Conservation (phyloP, 441 rosid species). For the Cnidoscolus chayamansa region DNA sequence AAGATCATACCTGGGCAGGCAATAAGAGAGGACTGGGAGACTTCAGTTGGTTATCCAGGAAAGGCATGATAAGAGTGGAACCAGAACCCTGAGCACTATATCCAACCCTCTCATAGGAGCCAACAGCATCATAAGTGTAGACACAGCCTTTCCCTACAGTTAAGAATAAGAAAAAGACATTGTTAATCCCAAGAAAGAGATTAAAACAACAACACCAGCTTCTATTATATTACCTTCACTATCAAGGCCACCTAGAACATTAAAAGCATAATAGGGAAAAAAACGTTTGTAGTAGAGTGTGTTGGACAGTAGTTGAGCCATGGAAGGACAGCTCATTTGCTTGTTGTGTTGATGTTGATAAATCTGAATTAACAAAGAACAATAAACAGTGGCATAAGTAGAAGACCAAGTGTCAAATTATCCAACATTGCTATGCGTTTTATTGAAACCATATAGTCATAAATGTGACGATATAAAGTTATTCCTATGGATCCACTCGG, state of each 20-base stretch:
- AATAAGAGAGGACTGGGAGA: slow-evolving; percentile 92
- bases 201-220: slow-evolving; percentile 14
- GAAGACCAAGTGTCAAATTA: slow-evolving; percentile 5
- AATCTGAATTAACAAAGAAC: slow-evolving; percentile 41
- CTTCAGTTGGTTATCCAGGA: slow-evolving; percentile 92
- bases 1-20: slow-evolving; percentile 60
- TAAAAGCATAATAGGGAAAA: slow-evolving; percentile 93
- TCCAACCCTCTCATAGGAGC: slow-evolving; percentile 95
- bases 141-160: slow-evolving; percentile 85
- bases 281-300: slow-evolving; percentile 93
- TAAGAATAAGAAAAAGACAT: slow-evolving; percentile 2
- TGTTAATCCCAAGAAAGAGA: background rate
- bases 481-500: too few species aligned
- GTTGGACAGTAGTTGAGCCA: slow-evolving; percentile 92
- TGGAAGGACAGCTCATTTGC: slow-evolving; percentile 95
- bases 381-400: slow-evolving; percentile 13
- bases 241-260: slow-evolving; percentile 92
- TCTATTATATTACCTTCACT: slow-evolving; percentile 53
- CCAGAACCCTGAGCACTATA: slow-evolving; percentile 96
- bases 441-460: background rate
- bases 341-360: slow-evolving; percentile 98
- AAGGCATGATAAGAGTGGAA: slow-evolving; percentile 83
- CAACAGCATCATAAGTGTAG: slow-evolving; percentile 93
- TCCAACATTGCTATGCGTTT: background rate
- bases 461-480: background rate